Evolutionary conservation across 1,284 basidiomycete species (phyloP), one percentile per base, ranked within the genome.

Genomic region (Heterobasidion parviporum): DNA sequence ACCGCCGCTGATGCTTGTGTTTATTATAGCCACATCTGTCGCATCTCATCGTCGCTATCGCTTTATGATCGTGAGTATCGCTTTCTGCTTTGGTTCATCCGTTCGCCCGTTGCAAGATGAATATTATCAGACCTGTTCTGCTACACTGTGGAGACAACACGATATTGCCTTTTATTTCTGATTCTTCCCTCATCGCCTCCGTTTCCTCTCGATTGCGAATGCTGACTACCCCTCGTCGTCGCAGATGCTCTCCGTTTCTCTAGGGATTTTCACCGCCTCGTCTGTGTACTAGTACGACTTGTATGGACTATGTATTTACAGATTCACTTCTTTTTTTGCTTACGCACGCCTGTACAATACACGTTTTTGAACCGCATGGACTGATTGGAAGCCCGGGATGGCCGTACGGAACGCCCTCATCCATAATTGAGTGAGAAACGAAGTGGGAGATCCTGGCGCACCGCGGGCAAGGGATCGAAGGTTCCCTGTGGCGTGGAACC

Each of bases 91-190:
- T 18, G 44, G 20, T 26, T 35, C 49, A 18, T n/a, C 14, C 12
- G 45, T 34, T 58, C 57, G 35, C 50, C 60, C 50, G 55, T 58
- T 68, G 70, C 70, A 70, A 68, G 62, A 64, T 64, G 49, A 49
- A 57, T 62, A 41, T 41, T 41, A 8, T 72, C 70, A 72, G 70
- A 72, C 70, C 70, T 72, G 70, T 72, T 68, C 70, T 69, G 70
- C 53, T 67, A 54, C 56, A 56, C 54, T 56, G 63, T 70, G 70
- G 64, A 67, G 70, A 72, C 44, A 66, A 68, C 54, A 48, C 56
- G 55, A 61, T 62, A 69, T 69, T 68, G 66, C 68, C 64, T 65
- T 41, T 41, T 41, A 41, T 41, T 12, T 41, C 38, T 41, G 38
- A 41, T 26, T 4, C 26, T 26, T 26, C 26, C 6, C 26, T 3